These are phyloP conservation scores for Fusarium aywerte DNA, from an alignment of 2,329 filamentous ascomycete species.

Conservation along the genomic window DNA sequence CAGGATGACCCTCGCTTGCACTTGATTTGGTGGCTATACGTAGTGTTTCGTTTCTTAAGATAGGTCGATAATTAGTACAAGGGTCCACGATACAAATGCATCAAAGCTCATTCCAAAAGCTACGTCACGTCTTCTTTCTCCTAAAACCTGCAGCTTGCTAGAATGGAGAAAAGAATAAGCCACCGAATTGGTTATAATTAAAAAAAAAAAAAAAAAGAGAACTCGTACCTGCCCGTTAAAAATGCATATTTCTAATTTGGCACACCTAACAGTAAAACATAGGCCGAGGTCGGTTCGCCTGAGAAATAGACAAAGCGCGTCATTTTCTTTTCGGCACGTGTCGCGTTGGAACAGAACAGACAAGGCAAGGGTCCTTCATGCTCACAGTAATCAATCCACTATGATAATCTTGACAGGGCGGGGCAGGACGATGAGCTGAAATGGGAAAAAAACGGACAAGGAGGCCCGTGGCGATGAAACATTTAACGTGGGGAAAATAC, in stretches of 20 bases:
- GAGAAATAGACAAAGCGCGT: slow-evolving; percentile 29
- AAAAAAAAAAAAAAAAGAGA: not conserved
- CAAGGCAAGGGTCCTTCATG: slow-evolving; percentile 13
- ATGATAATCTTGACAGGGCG: slow-evolving; percentile 11
- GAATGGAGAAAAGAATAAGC: slow-evolving; percentile 5
- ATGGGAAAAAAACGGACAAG: slow-evolving; percentile 34
- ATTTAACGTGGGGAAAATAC: slow-evolving; percentile 47
- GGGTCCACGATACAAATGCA: slow-evolving; percentile 10
- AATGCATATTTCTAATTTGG: slow-evolving; percentile 12
- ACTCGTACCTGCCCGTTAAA: not conserved
- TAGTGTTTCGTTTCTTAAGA: slow-evolving; percentile 40
- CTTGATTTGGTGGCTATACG: slow-evolving; percentile 26
- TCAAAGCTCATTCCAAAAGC: slow-evolving; percentile 35
- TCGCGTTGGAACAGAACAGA: slow-evolving; percentile 11
- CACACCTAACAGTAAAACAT: not conserved
- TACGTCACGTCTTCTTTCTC: slow-evolving; percentile 9
- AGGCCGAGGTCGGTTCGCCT: slow-evolving; percentile 8
- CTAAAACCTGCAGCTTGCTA: slow-evolving; percentile 3
- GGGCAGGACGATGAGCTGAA: slow-evolving; percentile 20
- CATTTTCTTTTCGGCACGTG: slow-evolving; percentile 39
- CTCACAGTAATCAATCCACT: not conserved
- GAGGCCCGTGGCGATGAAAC: slow-evolving; percentile 42
- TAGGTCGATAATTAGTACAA: slow-evolving; percentile 11
- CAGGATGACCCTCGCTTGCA: slow-evolving; percentile 9
- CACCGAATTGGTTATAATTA: slow-evolving; percentile 1